Evolutionary conservation across 2,329 filamentous ascomycete genomes (phyloP), one percentile per base, ranked within the genome.

Genomic region (Pyrenophora tritici-repentis): DNA sequence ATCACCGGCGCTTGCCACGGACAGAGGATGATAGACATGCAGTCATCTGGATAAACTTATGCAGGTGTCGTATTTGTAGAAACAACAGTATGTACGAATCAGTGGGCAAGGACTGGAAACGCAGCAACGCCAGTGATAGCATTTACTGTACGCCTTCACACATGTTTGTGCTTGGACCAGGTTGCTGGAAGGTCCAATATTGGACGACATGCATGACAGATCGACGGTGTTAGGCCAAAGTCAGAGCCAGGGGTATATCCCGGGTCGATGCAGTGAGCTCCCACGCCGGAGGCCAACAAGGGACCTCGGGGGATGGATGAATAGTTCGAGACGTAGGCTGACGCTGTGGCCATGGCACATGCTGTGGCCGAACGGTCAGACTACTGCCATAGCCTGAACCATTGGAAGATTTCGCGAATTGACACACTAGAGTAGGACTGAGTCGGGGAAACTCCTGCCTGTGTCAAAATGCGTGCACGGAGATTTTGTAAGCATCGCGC

Each of bases 141-240:
- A 13, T 16, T 22, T 14, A 26, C 13, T 43, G 42, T 41, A 31
- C 37, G 26, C 33, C 16, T 18, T 33, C 33, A 36, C 35, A 42
- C 29, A 36, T 35, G 37, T 20, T 33, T 18, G 37, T 41, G 38
- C 43, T 38, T 47, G 29, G 6, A 20, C 35, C 34, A 18, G 34
- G 48, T 29, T 42, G 24, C 48, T 40, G 34, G 37, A 29, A 17
- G 32, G 14, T 29, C 40, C 32, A 41, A 34, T 32, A 22, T 39
- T 17, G 18, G 32, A 36, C 48, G 47, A n/a, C 39, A 29, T 41
- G 16, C n/a, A 43, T 31, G 43, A 42, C 24, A 47, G 33, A 38
- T 37, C 38, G 26, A 42, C 33, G 26, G 37, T 31, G 14, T 32
- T 6, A 16, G 18, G 38, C 10, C 38, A 41, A 4, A 10, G 14